Conservation (phyloP, 371 early-diverging fungal genomes). For the Mortierella sp. region DNA sequence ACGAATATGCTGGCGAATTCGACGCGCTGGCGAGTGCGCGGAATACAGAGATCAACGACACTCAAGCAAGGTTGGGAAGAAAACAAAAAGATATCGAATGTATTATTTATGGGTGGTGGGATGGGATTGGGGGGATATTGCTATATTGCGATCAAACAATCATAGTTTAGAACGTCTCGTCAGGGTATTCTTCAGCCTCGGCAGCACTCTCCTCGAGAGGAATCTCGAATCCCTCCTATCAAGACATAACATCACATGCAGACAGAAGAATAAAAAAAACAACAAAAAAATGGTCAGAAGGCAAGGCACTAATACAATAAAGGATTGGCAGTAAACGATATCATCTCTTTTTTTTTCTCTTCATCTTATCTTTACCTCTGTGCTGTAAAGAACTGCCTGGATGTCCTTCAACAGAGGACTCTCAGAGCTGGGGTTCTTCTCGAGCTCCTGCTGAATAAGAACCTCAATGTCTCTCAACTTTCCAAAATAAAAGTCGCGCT, state of each 20-base stretch:
- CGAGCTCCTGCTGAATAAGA: conserved; percentile 81
- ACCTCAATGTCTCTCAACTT: conserved; percentile 96
- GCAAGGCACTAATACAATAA: conserved; percentile 1
- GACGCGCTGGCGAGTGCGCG: too few species aligned
- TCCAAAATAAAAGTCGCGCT: conserved; percentile 95
- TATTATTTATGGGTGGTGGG: too few species aligned
- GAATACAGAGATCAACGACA: too few species aligned
- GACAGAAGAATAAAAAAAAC: background rate
- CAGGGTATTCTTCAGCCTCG: conserved; percentile 42
- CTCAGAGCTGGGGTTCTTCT: conserved; percentile 58
- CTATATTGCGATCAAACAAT: background rate
- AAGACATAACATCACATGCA: background rate
- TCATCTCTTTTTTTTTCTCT: too few species aligned
- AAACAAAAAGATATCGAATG: too few species aligned
- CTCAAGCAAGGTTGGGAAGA: too few species aligned
- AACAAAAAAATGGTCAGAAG: background rate
- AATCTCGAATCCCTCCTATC: conserved; percentile 50
- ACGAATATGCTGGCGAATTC: too few species aligned
- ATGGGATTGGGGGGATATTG: too few species aligned
- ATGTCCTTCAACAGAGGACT: conserved; percentile 76
- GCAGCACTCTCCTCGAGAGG: conserved; percentile 34
- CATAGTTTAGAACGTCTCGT: conserved; percentile 47
- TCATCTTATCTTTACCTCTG: conserved; percentile 74
- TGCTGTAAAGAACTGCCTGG: conserved; percentile 87
- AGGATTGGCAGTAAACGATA: background rate